Conservation (phyloP, 352 stramenopile species). For the Phytophthora foliorum region DNA sequence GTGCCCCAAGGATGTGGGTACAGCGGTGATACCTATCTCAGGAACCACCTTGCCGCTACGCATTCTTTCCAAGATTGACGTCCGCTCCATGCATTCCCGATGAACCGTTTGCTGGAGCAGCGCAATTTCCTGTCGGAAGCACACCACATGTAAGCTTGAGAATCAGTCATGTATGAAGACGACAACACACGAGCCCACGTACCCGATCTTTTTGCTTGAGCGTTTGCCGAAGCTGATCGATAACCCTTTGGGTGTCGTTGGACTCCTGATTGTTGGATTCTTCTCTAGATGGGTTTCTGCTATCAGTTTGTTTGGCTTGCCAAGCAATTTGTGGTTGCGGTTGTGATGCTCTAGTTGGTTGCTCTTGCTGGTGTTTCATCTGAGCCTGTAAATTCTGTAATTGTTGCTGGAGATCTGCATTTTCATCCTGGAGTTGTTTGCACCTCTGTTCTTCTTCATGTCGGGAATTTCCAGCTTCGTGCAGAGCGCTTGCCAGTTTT, state of each 20-base stretch:
- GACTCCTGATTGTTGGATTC: constrained; percentile 54
- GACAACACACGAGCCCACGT: constrained; percentile 7
- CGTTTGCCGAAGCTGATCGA: constrained; percentile 47
- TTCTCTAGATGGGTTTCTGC: constrained; percentile 3
- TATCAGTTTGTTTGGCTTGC: constrained; percentile 14
- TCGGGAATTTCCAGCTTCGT: constrained; percentile 23
- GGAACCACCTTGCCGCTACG: constrained; percentile 73
- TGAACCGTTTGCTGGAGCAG: constrained; percentile 86
- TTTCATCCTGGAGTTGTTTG: constrained; percentile 20
- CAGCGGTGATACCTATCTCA: constrained; percentile 38
- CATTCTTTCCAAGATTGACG: constrained; percentile 80
- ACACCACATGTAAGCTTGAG: neutral
- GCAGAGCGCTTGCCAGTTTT: constrained; percentile 17
- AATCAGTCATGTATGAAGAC: neutral
- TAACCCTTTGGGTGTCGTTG: constrained; percentile 52
- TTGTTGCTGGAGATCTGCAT: constrained; percentile 39
- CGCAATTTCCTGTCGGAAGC: constrained; percentile 62
- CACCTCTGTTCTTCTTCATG: constrained; percentile 25
- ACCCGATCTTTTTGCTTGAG: constrained; percentile 69
- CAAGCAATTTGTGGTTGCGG: constrained; percentile 22
- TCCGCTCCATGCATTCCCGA: constrained; percentile 84
- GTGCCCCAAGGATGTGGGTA: neutral
- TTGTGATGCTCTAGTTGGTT: constrained; percentile 1
- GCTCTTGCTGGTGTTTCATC: constrained; percentile 18
- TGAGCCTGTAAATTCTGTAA: constrained; percentile 42